Conservation (phyloP, 352 stramenopile species). For the Pythium volutum region DNA sequence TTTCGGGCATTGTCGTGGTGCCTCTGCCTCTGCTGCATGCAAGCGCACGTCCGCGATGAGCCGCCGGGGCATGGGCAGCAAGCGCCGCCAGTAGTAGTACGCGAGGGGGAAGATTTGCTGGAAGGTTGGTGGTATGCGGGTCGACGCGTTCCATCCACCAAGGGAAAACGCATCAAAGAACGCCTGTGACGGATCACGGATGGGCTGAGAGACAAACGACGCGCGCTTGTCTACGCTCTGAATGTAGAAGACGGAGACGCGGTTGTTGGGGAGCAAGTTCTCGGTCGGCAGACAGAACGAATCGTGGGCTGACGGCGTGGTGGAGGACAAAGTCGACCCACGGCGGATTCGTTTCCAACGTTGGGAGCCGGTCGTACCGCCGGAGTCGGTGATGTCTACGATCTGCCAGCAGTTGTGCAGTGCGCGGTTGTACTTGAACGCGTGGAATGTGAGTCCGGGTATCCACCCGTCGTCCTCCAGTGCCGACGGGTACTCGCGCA, state of each 20-base stretch:
- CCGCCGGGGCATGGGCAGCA: not conserved
- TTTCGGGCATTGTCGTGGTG: not conserved
- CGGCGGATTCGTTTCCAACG: not conserved
- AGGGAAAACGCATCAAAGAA: slow-evolving; percentile 7
- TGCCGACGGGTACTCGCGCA: slow-evolving; percentile 14
- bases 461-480: slow-evolving; percentile 11
- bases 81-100: slow-evolving; percentile 16
- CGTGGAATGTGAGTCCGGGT: slow-evolving; percentile 16
- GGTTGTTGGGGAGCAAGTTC: not conserved
- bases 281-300: slow-evolving; percentile 17
- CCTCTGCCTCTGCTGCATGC: not conserved
- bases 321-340: not conserved
- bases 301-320: not conserved
- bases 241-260: slow-evolving; percentile 14
- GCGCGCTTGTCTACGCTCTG: not conserved
- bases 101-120: slow-evolving; percentile 1
- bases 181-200: not conserved
- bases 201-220: slow-evolving; percentile 19
- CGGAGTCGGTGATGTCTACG: not conserved
- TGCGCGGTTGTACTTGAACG: not conserved
- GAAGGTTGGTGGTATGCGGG: not conserved
- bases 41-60: slow-evolving; percentile 12
- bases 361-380: slow-evolving; percentile 3
- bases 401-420: slow-evolving; percentile 17
- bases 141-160: slow-evolving; percentile 1